These are phyloP conservation scores for Trametes punicea DNA, from an alignment of 768 basidiomycete species.

Conservation along the genomic window DNA sequence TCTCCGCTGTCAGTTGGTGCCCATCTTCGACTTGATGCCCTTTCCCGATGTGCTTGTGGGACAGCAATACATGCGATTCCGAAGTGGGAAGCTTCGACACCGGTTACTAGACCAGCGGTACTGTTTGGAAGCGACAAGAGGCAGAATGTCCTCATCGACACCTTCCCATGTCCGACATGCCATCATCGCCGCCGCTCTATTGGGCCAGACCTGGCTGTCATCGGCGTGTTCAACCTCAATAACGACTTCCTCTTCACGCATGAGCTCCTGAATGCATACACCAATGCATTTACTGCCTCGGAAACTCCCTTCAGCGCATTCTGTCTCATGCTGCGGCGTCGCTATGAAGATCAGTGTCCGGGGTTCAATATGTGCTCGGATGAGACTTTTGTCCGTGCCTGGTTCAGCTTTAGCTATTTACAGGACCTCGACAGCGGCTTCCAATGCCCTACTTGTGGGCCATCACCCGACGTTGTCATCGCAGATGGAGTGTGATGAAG, in stretches of 20 bases:
- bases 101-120: not conserved
- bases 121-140: not conserved
- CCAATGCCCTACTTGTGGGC: slow-evolving; percentile 16
- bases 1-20: no score
- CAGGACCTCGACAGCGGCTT: slow-evolving; percentile 14
- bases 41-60: slow-evolving; percentile 1
- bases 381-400: slow-evolving; percentile 18
- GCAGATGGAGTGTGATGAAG: no score
- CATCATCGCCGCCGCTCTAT: not conserved
- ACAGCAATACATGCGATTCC: not conserved
- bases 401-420: slow-evolving; percentile 18
- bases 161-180: not conserved
- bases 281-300: slow-evolving; percentile 14
- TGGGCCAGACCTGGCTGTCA: slow-evolving; percentile 13
- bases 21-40: not conserved
- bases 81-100: not conserved
- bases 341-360: slow-evolving; percentile 6
- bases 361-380: slow-evolving; percentile 6
- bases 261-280: slow-evolving; percentile 22
- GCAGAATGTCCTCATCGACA: not conserved
- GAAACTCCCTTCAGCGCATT: slow-evolving; percentile 23
- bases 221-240: slow-evolving; percentile 21
- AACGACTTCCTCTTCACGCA: slow-evolving; percentile 20
- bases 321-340: not conserved
- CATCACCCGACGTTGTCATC: slow-evolving; percentile 12